Evolutionary conservation across 805 yeast species (phyloP), one percentile per base, ranked within the genome.

Genomic region (Starmerella kuoi): DNA sequence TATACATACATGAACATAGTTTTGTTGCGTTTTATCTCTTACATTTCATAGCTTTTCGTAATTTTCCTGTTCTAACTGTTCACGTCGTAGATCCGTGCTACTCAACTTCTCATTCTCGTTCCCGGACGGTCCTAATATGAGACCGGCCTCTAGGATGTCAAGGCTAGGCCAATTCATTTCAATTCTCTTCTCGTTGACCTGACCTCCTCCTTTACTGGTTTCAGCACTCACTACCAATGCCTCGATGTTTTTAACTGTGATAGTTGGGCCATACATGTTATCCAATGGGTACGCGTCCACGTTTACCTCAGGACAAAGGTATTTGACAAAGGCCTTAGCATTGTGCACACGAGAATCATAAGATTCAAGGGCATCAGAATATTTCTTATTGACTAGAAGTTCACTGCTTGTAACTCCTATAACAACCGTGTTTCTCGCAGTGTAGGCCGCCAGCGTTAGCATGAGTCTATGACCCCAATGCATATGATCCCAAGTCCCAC

Each of bases 401-500:
- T 74, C 74, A 9, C 75, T 72, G 9, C 86, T 94, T 0, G 97
- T 85, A 3, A 91, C 66, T 0, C 98, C 99, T 5, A 91, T 67
- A 37, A 88, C 79, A 12, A 91, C 63, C 19, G 60, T 62, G 2
- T 59, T 51, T 2, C 61, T 53, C 0, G 93, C 67, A 6, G 83
- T 49, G 54, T 76, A 85, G 0, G 76, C 74, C 0, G 94, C 69
- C 45, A 82, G 66, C 0, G 91, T 77, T 8, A 91, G 66, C 22
- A 91, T 65, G 23, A 91, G 79, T 59, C 82, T 84, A 61, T 91
- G 99, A 0, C 97, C 99, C 56, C 81, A 94, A 54, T 91, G 99
- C 28, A 91, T 57, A 61, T 91, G 97, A 57, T 91, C 99, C 63
- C 91, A 91, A 0, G 98, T 91, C 0, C 99, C 99, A 0, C 98